Evolutionary conservation across 2,329 filamentous ascomycete genomes (phyloP), one percentile per base, ranked within the genome.

Genomic region (Didymosphaeria variabile): DNA sequence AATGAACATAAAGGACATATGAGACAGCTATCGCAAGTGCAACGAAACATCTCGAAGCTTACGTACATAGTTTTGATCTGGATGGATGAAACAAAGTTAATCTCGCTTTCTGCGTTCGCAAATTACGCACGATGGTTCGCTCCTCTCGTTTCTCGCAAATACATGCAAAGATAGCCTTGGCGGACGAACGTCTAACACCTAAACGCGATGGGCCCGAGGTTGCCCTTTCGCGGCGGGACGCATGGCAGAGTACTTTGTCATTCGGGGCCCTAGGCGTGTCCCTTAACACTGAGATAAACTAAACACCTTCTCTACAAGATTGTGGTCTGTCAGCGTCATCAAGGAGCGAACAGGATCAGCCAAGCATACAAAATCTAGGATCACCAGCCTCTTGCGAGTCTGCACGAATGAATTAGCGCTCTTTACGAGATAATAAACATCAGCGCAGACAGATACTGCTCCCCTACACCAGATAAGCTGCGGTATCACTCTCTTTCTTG

Each of bases 401-500:
- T 12, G 45, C 15, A 10, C 29, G 23, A 17, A 31, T n/a, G 45
- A 8, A n/a, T 10, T 12, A 17, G 29, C 13, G 13, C 23, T 17
- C 45, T 47, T 31, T 15, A 4, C 2, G 29, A 47, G 45, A 31
- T 31, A 31, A 44, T 10, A 51, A 21, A 44, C 46, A 32, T 23
- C 17, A 36, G 12, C 23, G 1, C n/a, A 31, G 5, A 34, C 32
- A 19, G n/a, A 42, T 6, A 7, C 21, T 38, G 13, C 15, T 23
- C 32, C 12, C 12, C 29, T 26, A n/a, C 10, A 50, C 40, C 34
- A 50, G 55, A 59, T 54, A 51, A 53, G 50, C 52, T 38, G 52
- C 52, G 58, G 46, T 49, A 52, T 50, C 23, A 44, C 21, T 42
- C 26, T 15, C 38, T 12, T 42, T 21, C 60, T 67, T 68, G 59